Evolutionary conservation across 495 filamentous ascomycete genomes (phyloP).

Genomic region (Neurospora sp.): DNA sequence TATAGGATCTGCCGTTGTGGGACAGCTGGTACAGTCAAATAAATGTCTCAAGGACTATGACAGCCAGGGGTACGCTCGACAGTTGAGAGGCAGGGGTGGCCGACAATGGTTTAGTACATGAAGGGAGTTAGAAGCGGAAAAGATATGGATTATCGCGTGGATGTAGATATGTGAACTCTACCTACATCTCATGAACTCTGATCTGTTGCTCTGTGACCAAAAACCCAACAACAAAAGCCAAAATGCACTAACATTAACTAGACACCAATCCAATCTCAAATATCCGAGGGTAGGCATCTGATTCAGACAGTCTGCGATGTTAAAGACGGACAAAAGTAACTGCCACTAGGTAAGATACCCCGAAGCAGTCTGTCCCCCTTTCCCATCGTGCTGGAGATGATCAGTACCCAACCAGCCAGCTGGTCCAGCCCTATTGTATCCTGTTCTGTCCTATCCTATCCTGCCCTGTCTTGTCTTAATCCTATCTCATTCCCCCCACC

Average conservation of each 20-base stretch:
- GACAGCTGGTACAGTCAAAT: neutral
- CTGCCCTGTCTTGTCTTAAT: too few relatives aligned
- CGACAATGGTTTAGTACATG: neutral
- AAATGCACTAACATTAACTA: neutral
- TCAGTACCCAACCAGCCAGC: too few relatives aligned
- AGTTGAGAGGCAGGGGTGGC: neutral
- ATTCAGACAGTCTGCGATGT: too few relatives aligned
- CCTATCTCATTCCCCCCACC: too few relatives aligned
- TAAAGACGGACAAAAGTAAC: too few relatives aligned
- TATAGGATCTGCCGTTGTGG: neutral
- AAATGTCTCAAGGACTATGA: neutral
- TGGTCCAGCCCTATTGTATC: too few relatives aligned
- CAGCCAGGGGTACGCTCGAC: neutral
- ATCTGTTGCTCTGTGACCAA: neutral
- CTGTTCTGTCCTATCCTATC: too few relatives aligned
- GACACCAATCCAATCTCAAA: too few relatives aligned
- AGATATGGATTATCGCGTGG: neutral
- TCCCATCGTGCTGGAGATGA: too few relatives aligned
- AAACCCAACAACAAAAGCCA: neutral
- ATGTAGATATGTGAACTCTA: neutral
- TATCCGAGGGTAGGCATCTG: too few relatives aligned
- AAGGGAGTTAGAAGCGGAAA: neutral
- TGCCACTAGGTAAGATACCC: too few relatives aligned
- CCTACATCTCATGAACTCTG: neutral
- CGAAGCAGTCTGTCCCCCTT: too few relatives aligned